phyloP scores from a whole-genome alignment of 352 stramenopile species.

The Thraustochytrium striatum region DNA sequence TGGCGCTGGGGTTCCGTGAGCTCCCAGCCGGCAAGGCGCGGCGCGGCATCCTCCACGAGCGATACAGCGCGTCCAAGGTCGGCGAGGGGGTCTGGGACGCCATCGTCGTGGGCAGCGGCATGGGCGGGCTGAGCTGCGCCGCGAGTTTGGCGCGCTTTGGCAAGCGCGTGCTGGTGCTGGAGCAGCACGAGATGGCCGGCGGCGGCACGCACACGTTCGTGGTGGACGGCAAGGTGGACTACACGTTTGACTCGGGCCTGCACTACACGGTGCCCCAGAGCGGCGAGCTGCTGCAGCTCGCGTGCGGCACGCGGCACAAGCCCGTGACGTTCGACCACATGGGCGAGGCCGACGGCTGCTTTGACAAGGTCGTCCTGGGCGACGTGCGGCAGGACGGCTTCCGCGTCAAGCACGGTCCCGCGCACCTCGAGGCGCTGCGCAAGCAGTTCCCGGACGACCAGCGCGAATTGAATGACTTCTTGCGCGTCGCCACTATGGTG shows the following conservation, averaged over 20 bases:
- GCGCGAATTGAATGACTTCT: constrained; percentile 49
- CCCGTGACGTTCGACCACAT: constrained; percentile 53
- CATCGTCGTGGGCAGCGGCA: constrained; percentile 55
- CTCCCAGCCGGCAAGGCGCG: constrained; percentile 25
- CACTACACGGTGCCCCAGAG: constrained; percentile 60
- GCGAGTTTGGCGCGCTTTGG: constrained; percentile 52
- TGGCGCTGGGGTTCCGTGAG: constrained; percentile 35
- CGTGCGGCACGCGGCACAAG: constrained; percentile 49
- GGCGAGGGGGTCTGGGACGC: constrained; percentile 40
- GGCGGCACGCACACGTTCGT: constrained; percentile 57
- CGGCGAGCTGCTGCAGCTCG: constrained; percentile 50
- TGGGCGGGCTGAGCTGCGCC: constrained; percentile 53
- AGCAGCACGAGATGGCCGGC: constrained; percentile 55
- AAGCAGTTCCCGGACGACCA: constrained; percentile 53
- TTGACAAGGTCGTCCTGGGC: constrained; percentile 53
- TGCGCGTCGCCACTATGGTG: constrained; percentile 28
- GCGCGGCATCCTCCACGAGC: constrained; percentile 44
- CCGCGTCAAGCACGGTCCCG: constrained; percentile 40
- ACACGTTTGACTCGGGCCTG: constrained; percentile 62
- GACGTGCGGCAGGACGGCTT: constrained; percentile 50
- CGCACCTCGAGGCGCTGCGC: constrained; percentile 50
- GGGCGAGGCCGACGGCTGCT: constrained; percentile 49
- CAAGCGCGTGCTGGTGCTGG: constrained; percentile 54
- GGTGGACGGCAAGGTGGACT: constrained; percentile 53
- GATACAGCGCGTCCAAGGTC: constrained; percentile 48